A percentile compares a stretch with the other conserved stretches of the same genome.
These are phyloP conservation scores for Macrophomina phaseolina DNA, from an alignment of 2,329 filamentous ascomycete species.

Conservation along the genomic window DNA sequence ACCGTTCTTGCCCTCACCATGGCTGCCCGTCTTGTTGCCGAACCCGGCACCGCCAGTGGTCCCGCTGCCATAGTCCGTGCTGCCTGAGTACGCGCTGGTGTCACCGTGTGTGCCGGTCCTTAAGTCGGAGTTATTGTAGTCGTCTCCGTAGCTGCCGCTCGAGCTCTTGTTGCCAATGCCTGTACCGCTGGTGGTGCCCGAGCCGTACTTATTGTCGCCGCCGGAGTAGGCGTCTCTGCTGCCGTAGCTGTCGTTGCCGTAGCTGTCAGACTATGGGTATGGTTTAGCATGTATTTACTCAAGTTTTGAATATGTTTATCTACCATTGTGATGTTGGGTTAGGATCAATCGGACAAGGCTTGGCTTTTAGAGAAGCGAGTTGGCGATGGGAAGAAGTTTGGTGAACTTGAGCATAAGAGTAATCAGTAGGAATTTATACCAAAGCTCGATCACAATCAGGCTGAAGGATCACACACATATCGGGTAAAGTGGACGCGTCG, in stretches of 20 bases:
- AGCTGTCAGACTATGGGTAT: slow-evolving; percentile 6
- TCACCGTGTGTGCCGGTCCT: slow-evolving; percentile 37
- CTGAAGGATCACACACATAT: not conserved
- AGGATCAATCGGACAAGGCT: no score
- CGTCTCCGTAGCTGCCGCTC: slow-evolving; percentile 21
- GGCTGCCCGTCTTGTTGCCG: slow-evolving; percentile 44
- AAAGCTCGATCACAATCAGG: not conserved
- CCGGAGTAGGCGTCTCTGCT: slow-evolving; percentile 38
- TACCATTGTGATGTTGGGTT: slow-evolving; percentile 4
- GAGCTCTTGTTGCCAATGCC: slow-evolving; percentile 47
- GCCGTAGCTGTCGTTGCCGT: slow-evolving; percentile 33
- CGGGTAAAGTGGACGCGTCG: not conserved
- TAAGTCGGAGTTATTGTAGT: slow-evolving; percentile 31
- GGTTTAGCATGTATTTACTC: no score
- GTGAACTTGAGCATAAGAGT: not conserved
- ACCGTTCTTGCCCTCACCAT: slow-evolving; percentile 1
- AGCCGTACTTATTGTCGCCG: slow-evolving; percentile 38
- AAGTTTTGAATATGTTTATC: not conserved
- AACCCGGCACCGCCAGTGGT: slow-evolving; percentile 43
- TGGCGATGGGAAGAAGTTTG: not conserved
- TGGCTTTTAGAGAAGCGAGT: not conserved
- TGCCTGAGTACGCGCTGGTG: slow-evolving; percentile 37
- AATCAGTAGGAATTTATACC: not conserved
- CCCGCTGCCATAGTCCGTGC: slow-evolving; percentile 39
- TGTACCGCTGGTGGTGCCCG: slow-evolving; percentile 40